Base-by-base conservation (phyloP, 495 filamentous ascomycete genomes). In the Tuber borchii region DNA sequence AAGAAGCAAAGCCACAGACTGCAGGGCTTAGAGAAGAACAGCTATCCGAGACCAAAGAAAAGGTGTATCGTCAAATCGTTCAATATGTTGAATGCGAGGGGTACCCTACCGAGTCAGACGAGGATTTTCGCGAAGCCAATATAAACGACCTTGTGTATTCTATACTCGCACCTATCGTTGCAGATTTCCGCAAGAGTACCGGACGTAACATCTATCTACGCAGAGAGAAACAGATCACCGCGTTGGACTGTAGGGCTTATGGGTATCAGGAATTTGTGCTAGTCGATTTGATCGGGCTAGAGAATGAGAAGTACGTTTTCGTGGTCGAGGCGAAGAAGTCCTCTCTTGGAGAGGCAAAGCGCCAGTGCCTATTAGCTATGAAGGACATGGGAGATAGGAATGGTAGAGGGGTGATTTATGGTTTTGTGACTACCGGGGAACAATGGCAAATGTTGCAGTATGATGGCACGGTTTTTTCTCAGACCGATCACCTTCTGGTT, bases 321-420 rank as follows among this genome's bases (percentile, higher is more conserved):
- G 20, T 56, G 19, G 39, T 71, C 0, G 74, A 75, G 43, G 69
- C 74, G 9, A 75, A 71, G 44, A 73, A 46, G 22, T 48, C 68
- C 26, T 75, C 74, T 48, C 7, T 72, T n/a, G 74, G 74, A 71
- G 17, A 73, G 74, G 74, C 70, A 19, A 75, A 72, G 39, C n/a
- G 42, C n/a, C 69, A 75, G 74, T 73, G 70, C 70, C 71, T 77
- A 6, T 42, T 77, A 34, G 68, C 71, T 22, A 22, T 77, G 70
- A 78, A 73, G 6, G 74, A 77, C 19, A 69, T 77, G 70, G 71
- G 71, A 45, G 42, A 73, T 19, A 71, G 44, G 39, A 77, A 78
- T n/a, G 61, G 69, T 37, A 61, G 51, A 44, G 77, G 77, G 20
- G 0, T 12, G 1, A 71, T 73, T 19, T 78, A 73, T 51, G 77